Conservation (phyloP, 257 asterid genomes). For the Knoxia roxburghii region DNA sequence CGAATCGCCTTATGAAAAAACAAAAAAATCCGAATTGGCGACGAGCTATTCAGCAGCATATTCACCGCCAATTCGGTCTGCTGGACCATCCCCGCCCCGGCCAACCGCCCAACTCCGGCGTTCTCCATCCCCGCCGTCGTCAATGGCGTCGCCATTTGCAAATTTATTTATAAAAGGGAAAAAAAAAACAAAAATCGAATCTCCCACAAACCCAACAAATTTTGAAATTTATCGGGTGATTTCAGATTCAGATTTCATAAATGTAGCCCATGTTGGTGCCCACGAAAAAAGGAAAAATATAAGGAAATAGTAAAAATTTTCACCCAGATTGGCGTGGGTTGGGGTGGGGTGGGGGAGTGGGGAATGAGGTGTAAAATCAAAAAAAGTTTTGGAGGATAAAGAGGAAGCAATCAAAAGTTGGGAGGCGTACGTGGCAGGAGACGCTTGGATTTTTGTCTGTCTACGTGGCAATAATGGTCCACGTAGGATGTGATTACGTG, state of each 20-base stretch:
- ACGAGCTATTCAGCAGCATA: constrained; percentile 33
- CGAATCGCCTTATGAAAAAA: constrained; percentile 84
- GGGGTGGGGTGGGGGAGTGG: constrained; percentile 13
- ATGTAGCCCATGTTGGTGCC: neutral
- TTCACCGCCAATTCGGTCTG: constrained; percentile 24
- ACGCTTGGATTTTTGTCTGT: constrained; percentile 13
- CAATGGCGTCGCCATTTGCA: constrained; percentile 38
- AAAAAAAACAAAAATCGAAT: neutral
- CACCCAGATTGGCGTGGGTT: neutral
- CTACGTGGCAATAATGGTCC: constrained; percentile 51
- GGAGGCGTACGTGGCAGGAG: constrained; percentile 46
- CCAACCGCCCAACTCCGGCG: constrained; percentile 45
- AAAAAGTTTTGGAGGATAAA: constrained; percentile 50
- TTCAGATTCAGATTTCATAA: constrained; percentile 30
- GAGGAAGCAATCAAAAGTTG: constrained; percentile 47
- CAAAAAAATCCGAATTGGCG: constrained; percentile 75
- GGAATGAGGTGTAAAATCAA: constrained; percentile 19
- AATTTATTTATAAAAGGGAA: constrained; percentile 9
- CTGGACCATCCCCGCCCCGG: constrained; percentile 20
- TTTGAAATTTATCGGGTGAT: constrained; percentile 14
- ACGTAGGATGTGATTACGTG: constrained; percentile 34
- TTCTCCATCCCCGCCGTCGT: constrained; percentile 61
- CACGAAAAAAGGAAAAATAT: too few relatives aligned
- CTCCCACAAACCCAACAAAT: neutral
- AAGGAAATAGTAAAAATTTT: neutral